A percentile compares a stretch with the other conserved stretches of the same genome.
Conservation (phyloP, 2,329 filamentous ascomycete genomes). For the Aaosphaeria arxii region DNA sequence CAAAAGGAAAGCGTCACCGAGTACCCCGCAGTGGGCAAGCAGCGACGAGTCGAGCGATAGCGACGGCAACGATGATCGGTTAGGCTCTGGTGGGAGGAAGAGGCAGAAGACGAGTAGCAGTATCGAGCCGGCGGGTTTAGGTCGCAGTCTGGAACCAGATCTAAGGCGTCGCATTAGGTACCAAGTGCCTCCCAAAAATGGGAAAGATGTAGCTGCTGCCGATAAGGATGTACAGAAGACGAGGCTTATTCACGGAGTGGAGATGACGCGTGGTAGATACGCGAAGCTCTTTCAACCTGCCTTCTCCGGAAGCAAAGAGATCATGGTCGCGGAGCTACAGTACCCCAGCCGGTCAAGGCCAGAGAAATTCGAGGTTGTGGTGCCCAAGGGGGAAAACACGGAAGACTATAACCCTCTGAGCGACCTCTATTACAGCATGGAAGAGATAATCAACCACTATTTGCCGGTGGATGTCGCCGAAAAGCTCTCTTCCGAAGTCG, state of each 20-base stretch:
- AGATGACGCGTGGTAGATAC: conserved; percentile 39
- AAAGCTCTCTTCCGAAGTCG: conserved; percentile 67
- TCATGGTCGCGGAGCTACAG: conserved; percentile 64
- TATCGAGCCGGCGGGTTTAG: conserved; percentile 33
- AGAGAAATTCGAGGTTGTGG: conserved; percentile 52
- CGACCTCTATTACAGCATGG: conserved; percentile 63
- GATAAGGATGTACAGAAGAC: conserved; percentile 11
- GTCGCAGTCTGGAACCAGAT: conserved; percentile 36
- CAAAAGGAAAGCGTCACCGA: conserved; percentile 33
- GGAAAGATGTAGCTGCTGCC: conserved; percentile 8
- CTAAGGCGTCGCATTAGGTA: conserved; percentile 29
- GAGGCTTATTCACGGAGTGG: conserved; percentile 39
- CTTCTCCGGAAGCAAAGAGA: conserved; percentile 44
- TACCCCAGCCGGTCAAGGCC: conserved; percentile 74
- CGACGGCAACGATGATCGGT: conserved; percentile 22
- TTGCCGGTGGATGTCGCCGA: conserved; percentile 67
- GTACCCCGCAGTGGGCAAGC: conserved; percentile 33
- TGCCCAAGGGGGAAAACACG: conserved; percentile 14
- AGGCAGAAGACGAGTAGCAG: conserved; percentile 35
- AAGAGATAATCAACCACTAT: conserved; percentile 67
- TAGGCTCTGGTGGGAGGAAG: conserved; percentile 26
- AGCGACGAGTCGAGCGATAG: conserved; percentile 26
- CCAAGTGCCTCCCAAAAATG: conserved; percentile 8
- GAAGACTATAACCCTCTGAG: conserved; percentile 61
- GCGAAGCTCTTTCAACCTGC: conserved; percentile 51